Percentiles rank a stretch among this genome's conserved stretches.
phyloP scores from a whole-genome alignment of 495 filamentous ascomycete species.

The Aspergillus incahuasiensis region DNA sequence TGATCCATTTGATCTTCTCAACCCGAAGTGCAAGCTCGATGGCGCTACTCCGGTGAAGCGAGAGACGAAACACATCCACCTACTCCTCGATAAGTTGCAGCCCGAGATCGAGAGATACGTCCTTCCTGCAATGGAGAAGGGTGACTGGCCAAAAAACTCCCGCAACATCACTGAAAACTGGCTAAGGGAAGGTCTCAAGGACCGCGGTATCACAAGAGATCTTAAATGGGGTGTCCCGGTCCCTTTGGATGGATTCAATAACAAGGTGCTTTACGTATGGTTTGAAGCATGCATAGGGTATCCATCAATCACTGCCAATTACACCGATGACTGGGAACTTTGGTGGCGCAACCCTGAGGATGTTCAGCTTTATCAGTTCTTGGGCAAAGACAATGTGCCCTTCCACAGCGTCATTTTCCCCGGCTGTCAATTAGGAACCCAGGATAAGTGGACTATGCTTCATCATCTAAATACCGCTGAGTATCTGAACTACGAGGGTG shows the following conservation, averaged over 20 bases:
- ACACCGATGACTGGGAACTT: slow-evolving; percentile 84
- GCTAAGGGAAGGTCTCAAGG: slow-evolving; percentile 76
- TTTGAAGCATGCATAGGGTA: slow-evolving; percentile 98
- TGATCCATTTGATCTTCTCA: slow-evolving; percentile 64
- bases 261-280: slow-evolving; percentile 96
- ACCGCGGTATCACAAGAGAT: slow-evolving; percentile 86
- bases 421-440: slow-evolving; percentile 75
- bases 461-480: slow-evolving; percentile 88
- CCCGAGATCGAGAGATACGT: slow-evolving; percentile 69
- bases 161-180: slow-evolving; percentile 67
- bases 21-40: slow-evolving; percentile 73
- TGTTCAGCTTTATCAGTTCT: slow-evolving; percentile 91
- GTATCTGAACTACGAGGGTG: slow-evolving; percentile 92
- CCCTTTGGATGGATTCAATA: slow-evolving; percentile 58
- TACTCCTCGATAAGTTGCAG: slow-evolving; percentile 76
- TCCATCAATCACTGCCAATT: slow-evolving; percentile 88
- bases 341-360: slow-evolving; percentile 94
- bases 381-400: slow-evolving; percentile 96
- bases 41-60: slow-evolving; percentile 68
- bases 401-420: slow-evolving; percentile 95
- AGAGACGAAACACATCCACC: slow-evolving; percentile 69
- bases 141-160: slow-evolving; percentile 75
- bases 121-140: slow-evolving; percentile 51
- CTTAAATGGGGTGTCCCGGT: slow-evolving; percentile 83
- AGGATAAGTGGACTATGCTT: slow-evolving; percentile 84